Percentiles rank a stretch among this genome's conserved stretches.
Conservation (phyloP, 495 filamentous ascomycete genomes). For the Haplographium delicatum region DNA sequence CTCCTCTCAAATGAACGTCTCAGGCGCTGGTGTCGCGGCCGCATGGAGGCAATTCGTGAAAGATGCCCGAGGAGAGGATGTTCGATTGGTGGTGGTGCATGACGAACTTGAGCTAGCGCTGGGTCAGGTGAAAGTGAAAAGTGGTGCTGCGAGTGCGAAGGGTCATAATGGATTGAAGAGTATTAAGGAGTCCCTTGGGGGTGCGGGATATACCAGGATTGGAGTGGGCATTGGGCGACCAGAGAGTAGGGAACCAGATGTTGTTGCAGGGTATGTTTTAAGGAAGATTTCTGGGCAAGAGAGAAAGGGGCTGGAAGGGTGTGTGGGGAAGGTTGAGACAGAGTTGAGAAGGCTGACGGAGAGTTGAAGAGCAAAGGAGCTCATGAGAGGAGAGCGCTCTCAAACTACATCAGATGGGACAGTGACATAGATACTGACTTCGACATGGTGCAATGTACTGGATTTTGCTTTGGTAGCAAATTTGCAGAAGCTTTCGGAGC, state of each 20-base stretch:
- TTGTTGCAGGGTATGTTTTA: constrained; percentile 64
- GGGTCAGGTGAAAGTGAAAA: constrained; percentile 55
- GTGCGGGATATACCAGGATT: constrained; percentile 45
- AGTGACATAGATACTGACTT: no score
- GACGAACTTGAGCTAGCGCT: constrained; percentile 64
- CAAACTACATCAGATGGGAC: no score
- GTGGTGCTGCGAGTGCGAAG: constrained; percentile 47
- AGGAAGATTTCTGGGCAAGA: constrained; percentile 54
- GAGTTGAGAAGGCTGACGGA: constrained; percentile 39
- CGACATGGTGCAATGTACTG: no score
- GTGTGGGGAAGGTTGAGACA: constrained; percentile 42
- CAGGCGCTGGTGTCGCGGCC: constrained; percentile 39
- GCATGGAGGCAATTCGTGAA: constrained; percentile 35
- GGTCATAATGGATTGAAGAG: constrained; percentile 72
- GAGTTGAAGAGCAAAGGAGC: constrained; percentile 10
- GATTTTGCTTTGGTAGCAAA: no score
- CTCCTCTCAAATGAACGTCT: constrained; percentile 62
- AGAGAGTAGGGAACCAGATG: constrained; percentile 46
- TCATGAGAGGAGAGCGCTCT: no score
- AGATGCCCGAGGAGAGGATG: constrained; percentile 28
- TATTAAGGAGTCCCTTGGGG: constrained; percentile 42
- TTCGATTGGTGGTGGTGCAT: constrained; percentile 61
- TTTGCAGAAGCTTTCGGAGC: no score
- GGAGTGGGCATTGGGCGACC: constrained; percentile 71
- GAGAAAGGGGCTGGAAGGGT: constrained; percentile 40